These are phyloP conservation scores for Zymoseptoria passerinii DNA, from an alignment of 2,329 filamentous ascomycete species.

Conservation along the genomic window DNA sequence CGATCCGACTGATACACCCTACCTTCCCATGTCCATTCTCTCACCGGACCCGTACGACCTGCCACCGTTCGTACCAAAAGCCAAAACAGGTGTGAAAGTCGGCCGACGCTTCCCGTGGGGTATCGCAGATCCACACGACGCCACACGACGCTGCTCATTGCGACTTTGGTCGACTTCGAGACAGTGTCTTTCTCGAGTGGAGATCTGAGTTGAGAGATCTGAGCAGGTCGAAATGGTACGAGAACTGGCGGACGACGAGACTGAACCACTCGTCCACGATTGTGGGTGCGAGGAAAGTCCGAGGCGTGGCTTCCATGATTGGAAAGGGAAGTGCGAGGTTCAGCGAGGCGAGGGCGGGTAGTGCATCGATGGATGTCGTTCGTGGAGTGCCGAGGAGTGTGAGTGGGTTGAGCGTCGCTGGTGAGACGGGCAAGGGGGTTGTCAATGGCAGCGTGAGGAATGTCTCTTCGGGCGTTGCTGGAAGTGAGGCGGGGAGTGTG, in stretches of 20 bases:
- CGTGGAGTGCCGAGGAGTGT: slow-evolving; percentile 10
- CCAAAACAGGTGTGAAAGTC: slow-evolving; percentile 45
- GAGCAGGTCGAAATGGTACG: slow-evolving; percentile 88
- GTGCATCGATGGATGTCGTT: neutral
- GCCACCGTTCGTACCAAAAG: slow-evolving; percentile 45
- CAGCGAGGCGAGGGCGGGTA: neutral
- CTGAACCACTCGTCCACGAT: slow-evolving; percentile 27
- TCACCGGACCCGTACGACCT: slow-evolving; percentile 82
- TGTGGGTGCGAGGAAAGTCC: neutral
- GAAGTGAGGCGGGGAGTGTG: slow-evolving; percentile 2
- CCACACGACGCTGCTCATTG: slow-evolving; percentile 87
- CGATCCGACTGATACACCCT: slow-evolving; percentile 44
- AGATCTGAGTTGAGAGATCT: slow-evolving; percentile 81
- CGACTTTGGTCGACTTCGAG: slow-evolving; percentile 84
- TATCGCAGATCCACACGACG: slow-evolving; percentile 86
- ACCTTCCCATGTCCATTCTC: slow-evolving; percentile 84
- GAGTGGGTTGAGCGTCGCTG: slow-evolving; percentile 1
- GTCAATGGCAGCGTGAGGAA: neutral
- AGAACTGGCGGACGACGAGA: slow-evolving; percentile 72
- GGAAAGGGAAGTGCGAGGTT: neutral
- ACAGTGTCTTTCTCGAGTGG: slow-evolving; percentile 91
- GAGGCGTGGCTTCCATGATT: neutral
- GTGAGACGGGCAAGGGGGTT: neutral
- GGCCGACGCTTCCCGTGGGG: slow-evolving; percentile 95
- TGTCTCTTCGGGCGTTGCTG: neutral